Percentiles rank a stretch among this genome's conserved stretches.
Conservation (phyloP, 1,284 basidiomycete species). For the Acaromyces ingoldii region DNA sequence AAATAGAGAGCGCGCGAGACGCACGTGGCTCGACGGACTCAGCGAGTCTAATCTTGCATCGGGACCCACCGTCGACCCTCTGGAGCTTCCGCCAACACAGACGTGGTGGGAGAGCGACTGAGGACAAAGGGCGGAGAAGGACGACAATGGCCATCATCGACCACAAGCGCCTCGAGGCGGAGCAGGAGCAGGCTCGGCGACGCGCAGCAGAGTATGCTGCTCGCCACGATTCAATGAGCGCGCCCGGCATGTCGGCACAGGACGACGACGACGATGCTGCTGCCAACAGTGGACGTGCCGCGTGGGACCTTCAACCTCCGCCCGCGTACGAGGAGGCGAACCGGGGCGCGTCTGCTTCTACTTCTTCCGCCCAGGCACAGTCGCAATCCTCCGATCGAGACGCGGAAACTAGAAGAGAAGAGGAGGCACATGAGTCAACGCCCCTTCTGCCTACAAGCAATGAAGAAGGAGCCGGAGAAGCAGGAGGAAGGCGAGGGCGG, state of each 20-base stretch:
- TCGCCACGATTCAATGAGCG: not conserved
- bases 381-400: not conserved
- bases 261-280: too few species aligned
- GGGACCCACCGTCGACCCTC: too few species aligned
- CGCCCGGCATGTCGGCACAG: not conserved
- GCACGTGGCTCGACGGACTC: too few species aligned
- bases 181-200: not conserved
- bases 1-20: not conserved
- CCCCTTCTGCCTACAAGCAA: too few species aligned
- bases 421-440: not conserved
- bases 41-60: too few species aligned
- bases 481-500: not conserved
- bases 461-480: not conserved
- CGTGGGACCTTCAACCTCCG: too few species aligned
- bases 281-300: too few species aligned
- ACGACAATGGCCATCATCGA: slow-evolving; percentile 3
- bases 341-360: not conserved
- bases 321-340: slow-evolving; percentile 3
- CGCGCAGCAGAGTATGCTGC: not conserved
- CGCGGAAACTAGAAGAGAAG: not conserved
- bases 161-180: not conserved
- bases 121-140: not conserved
- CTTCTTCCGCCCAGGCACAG: not conserved
- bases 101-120: not conserved
- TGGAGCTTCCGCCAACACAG: too few species aligned